Percentiles rank a stretch among this genome's conserved stretches.
phyloP scores from a whole-genome alignment of 2,329 filamentous ascomycete species.

The Akanthomyces lecanii region DNA sequence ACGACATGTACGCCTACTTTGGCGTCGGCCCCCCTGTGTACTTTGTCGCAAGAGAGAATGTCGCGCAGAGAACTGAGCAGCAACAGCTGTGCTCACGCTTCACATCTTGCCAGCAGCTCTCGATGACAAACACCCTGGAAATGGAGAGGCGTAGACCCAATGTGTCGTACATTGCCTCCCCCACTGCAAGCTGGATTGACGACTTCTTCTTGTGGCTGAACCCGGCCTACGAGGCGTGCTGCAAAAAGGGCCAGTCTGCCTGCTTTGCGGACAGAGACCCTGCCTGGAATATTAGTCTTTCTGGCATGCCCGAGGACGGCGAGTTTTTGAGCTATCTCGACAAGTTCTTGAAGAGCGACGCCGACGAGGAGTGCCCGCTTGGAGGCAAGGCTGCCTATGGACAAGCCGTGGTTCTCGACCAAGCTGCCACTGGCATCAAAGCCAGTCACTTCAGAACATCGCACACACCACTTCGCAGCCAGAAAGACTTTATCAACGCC shows the following conservation, averaged over 20 bases:
- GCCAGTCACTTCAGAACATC: constrained; percentile 90
- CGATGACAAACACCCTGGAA: constrained; percentile 84
- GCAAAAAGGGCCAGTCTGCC: constrained; percentile 62
- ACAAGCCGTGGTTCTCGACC: constrained; percentile 74
- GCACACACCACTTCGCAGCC: constrained; percentile 81
- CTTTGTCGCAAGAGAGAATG: constrained; percentile 83
- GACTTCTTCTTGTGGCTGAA: constrained; percentile 98
- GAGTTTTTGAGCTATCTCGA: constrained; percentile 85
- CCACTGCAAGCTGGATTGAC: constrained; percentile 92
- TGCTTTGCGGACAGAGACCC: constrained; percentile 78
- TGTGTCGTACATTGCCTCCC: constrained; percentile 81
- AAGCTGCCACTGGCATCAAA: constrained; percentile 60
- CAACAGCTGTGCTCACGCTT: constrained; percentile 87
- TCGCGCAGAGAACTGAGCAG: constrained; percentile 71
- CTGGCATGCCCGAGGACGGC: constrained; percentile 87
- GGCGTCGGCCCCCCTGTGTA: constrained; percentile 91
- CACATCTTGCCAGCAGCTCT: constrained; percentile 78
- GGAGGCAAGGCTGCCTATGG: constrained; percentile 86
- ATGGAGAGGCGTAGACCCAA: constrained; percentile 88
- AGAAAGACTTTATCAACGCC: constrained; percentile 87
- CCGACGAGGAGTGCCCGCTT: constrained; percentile 78
- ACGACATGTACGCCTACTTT: constrained; percentile 91
- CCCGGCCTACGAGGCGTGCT: constrained; percentile 68
- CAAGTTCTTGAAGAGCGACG: constrained; percentile 77
- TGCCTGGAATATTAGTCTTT: constrained; percentile 82